Base-by-base conservation (phyloP, 352 stramenopile genomes). In the Phytophthora boehmeriae region DNA sequence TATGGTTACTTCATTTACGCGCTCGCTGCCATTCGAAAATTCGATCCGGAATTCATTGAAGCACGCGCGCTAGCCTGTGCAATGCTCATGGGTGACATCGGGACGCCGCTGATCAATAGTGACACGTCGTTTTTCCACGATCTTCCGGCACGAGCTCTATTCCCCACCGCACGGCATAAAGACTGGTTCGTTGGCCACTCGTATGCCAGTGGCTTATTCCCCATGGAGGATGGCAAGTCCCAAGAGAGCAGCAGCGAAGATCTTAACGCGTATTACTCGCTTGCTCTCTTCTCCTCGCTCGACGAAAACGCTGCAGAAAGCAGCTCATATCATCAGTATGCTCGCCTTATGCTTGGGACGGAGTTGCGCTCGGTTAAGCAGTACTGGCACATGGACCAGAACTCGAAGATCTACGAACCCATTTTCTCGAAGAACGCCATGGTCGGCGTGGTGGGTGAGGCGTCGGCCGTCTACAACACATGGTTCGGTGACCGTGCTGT, bases 171-270 rank as follows among this genome's bases (percentile, higher is more conserved):
- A 23, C 77, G 96, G 13, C 93, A 98, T 68, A 98, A 98, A 74
- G 96, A 98, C 54, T 98, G 94, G 88, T 99, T 96, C 75, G 85
- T 98, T 44, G 95, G 93, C 30, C 95, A 99, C 65, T 98, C 93
- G 49, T 99, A 97, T 78, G 95, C 96, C 10, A 98, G 89, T 38
- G 97, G 97, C 5, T 39, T 99, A 13, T 98, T 98, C 73, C 82
- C 83, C 25, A 97, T 98, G 80, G 70, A 88, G 35, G 90, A 97
- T 57, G 97, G 96, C 41, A 99, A 99, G 75, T 93, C 86, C 27
- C 95, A 99, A 73, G 97, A 99, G 68, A 98, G 90, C 68, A 98
- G 88, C 46, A 98, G 90, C 62, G 96, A 99, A 75, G 89, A 87
- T 45, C 70, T 97, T 23, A 99, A 99, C 72, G 95, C 91, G 41